Evolutionary conservation across 768 basidiomycete genomes (phyloP), one percentile per base, ranked within the genome.

Genomic region (Boletales sp.): DNA sequence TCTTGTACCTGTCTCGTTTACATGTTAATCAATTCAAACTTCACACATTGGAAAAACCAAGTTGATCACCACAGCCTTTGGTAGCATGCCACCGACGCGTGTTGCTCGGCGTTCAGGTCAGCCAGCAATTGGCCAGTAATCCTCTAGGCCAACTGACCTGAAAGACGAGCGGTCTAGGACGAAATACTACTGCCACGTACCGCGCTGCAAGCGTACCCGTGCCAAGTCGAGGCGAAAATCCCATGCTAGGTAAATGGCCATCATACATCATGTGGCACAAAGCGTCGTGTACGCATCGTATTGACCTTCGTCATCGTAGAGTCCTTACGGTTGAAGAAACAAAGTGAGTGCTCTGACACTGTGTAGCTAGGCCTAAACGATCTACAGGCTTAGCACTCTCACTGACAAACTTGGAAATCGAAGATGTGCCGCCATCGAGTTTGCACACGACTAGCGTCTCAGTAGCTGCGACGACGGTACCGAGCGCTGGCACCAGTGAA

Each of bases 151-250:
- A 46, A 35, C 43, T n/a, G 35, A 32, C 42, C 39, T 48, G 48
- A 42, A 44, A 48, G 24, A 17, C 41, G 39, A 58, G 41, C 24
- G 39, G 30, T 38, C 19, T 43, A 63, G 63, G 50, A 34, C 63
- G 39, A 31, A 57, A 42, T 29, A 29, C 36, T 11, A 8, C 35
- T 43, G 41, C 14, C 8, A 53, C 30, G 15, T 39, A 12, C 10
- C 54, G 51, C 27, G 60, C 55, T 21, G 43, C 47, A 7, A 60
- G 63, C 43, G 50, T 62, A 45, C 55, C 57, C 14, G 35, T 57
- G 13, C 13, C 11, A 34, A 40, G 48, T 50, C 61, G 34, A 45
- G 45, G 8, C 32, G 58, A 51, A 27, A 49, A 37, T 30, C 35
- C 51, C 19, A 13, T 35, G 21, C 50, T 55, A 42, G 61, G 62